These are phyloP conservation scores for Macrolepiota albuminosa DNA, from an alignment of 768 basidiomycete genomes.

Conservation along the genomic window DNA sequence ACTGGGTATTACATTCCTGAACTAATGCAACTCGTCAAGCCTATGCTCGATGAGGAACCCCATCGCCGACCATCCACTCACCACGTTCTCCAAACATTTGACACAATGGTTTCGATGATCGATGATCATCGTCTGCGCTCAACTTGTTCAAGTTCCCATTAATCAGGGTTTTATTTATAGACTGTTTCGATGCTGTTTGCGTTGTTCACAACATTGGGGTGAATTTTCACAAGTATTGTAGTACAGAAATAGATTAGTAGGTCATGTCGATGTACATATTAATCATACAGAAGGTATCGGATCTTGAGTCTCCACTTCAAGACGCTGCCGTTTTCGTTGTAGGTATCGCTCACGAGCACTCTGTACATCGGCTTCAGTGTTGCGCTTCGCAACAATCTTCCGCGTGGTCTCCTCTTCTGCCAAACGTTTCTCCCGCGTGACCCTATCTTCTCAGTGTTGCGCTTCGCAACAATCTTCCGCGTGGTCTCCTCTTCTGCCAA, in stretches of 20 bases:
- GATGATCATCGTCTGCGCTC: slow-evolving; percentile 26
- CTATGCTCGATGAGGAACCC: slow-evolving; percentile 56
- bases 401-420: slow-evolving; percentile 63
- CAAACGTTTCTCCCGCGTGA: slow-evolving; percentile 49
- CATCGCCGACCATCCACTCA: slow-evolving; percentile 46
- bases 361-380: slow-evolving; percentile 68
- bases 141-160: slow-evolving; percentile 16
- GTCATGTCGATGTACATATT: not conserved
- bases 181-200: not conserved
- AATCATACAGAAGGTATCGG: slow-evolving; percentile 13
- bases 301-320: slow-evolving; percentile 40
- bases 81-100: slow-evolving; percentile 47
- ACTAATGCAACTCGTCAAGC: slow-evolving; percentile 47
- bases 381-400: slow-evolving; percentile 67
- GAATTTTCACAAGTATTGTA: slow-evolving; percentile 3
- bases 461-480: slow-evolving; percentile 61
- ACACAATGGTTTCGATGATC: slow-evolving; percentile 41
- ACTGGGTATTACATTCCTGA: slow-evolving; percentile 56
- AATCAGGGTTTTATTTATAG: not conserved
- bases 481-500: slow-evolving; percentile 59
- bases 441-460: slow-evolving; percentile 66
- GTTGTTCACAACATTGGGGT: not conserved
- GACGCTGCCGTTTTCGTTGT: slow-evolving; percentile 71
- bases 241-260: not conserved
- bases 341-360: slow-evolving; percentile 72